These are phyloP conservation scores for Pascua guehoae DNA, from an alignment of 1,284 basidiomycete species.

Conservation along the genomic window DNA sequence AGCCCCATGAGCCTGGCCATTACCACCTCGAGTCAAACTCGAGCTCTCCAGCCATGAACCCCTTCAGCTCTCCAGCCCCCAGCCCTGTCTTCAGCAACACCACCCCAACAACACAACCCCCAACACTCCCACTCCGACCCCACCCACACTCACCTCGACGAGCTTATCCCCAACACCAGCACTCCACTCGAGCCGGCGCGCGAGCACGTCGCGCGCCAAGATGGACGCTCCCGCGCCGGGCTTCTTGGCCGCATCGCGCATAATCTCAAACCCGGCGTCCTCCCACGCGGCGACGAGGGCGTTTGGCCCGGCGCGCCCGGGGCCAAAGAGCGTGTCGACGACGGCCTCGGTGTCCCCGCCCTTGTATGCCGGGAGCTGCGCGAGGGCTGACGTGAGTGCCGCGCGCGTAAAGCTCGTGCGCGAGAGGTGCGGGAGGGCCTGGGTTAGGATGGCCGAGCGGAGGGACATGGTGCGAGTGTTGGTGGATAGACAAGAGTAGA, in stretches of 20 bases:
- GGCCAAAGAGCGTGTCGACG: slow-evolving; percentile 40
- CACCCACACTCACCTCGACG: slow-evolving; percentile 30
- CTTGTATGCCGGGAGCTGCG: slow-evolving; percentile 10
- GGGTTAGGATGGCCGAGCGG: slow-evolving; percentile 29
- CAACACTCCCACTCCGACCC: too few species aligned
- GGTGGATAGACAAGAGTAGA: not conserved
- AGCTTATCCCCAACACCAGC: slow-evolving; percentile 37
- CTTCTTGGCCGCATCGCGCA: slow-evolving; percentile 7
- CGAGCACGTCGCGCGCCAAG: not conserved
- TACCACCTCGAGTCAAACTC: too few species aligned
- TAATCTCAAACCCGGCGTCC: slow-evolving; percentile 23
- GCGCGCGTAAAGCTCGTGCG: slow-evolving; percentile 39
- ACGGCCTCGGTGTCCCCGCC: slow-evolving; percentile 11
- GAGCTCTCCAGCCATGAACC: too few species aligned
- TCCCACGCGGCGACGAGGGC: slow-evolving; percentile 36
- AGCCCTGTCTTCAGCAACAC: too few species aligned
- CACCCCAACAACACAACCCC: too few species aligned
- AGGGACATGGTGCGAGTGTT: slow-evolving; percentile 29
- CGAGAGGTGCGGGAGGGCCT: slow-evolving; percentile 31
- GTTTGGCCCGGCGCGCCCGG: slow-evolving; percentile 18
- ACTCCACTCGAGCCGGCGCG: slow-evolving; percentile 28
- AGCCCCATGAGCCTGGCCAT: too few species aligned
- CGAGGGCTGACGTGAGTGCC: slow-evolving; percentile 27
- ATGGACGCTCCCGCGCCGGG: not conserved
- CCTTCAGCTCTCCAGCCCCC: too few species aligned